Percentiles rank a stretch among this genome's conserved stretches.
Evolutionary conservation across 2,329 filamentous ascomycete species (phyloP).

Genomic region (Beauveria pseudobassiana): DNA sequence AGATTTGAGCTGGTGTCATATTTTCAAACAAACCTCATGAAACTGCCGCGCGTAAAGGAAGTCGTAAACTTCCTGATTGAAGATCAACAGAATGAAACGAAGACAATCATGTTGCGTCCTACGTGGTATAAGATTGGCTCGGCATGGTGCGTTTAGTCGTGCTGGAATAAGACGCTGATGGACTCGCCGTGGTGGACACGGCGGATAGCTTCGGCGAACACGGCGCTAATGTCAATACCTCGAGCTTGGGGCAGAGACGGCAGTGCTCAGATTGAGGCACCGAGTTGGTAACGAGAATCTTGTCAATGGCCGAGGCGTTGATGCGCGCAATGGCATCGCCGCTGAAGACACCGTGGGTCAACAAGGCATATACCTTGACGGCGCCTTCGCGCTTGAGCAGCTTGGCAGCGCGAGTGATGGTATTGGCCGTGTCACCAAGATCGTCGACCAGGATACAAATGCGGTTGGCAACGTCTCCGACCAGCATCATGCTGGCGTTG

Average conservation of each 20-base stretch:
- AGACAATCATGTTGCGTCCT: neutral
- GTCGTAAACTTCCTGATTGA: neutral
- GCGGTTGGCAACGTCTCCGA: constrained; percentile 74
- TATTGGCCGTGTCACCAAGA: constrained; percentile 91
- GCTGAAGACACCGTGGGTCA: constrained; percentile 92
- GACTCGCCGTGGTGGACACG: constrained; percentile 96
- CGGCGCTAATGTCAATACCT: constrained; percentile 79
- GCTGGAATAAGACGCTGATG: constrained; percentile 80
- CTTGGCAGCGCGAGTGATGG: constrained; percentile 92
- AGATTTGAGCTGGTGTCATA: neutral
- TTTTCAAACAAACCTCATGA: neutral
- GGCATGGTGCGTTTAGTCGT: constrained; percentile 16
- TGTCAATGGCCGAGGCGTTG: constrained; percentile 87
- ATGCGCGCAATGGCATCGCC: constrained; percentile 92
- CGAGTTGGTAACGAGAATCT: constrained; percentile 90
- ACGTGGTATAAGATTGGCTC: neutral
- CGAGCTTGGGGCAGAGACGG: constrained; percentile 74
- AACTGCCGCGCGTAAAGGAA: neutral
- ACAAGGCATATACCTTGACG: constrained; percentile 79
- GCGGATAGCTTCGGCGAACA: constrained; percentile 93
- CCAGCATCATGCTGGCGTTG: constrained; percentile 92
- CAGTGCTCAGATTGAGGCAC: constrained; percentile 83
- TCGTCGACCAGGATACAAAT: constrained; percentile 91
- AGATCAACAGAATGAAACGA: neutral
- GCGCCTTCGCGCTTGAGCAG: constrained; percentile 94